These are phyloP conservation scores for Austroboletus festivus DNA, from an alignment of 768 basidiomycete species.

Conservation along the genomic window DNA sequence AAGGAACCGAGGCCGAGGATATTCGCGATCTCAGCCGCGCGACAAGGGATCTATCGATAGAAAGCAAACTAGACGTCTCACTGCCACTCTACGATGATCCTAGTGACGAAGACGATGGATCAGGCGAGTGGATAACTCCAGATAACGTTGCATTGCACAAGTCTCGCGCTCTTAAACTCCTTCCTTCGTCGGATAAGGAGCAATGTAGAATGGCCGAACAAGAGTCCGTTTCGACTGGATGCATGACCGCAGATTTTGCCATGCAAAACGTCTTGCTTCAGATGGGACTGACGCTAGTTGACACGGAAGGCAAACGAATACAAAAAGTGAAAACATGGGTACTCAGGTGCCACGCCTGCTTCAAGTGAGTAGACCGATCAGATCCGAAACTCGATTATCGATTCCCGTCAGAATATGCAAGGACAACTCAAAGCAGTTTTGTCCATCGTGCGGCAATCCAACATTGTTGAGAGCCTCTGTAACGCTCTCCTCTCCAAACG, in stretches of 20 bases:
- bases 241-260: slow-evolving; percentile 98
- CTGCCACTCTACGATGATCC: slow-evolving; percentile 68
- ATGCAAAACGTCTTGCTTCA: slow-evolving; percentile 98
- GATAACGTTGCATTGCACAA: slow-evolving; percentile 82
- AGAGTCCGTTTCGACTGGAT: slow-evolving; percentile 62
- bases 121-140: slow-evolving; percentile 97
- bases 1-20: background rate
- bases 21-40: slow-evolving; percentile 11
- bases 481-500: slow-evolving; percentile 68
- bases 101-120: slow-evolving; percentile 73
- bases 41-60: slow-evolving; percentile 12
- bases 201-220: slow-evolving; percentile 36
- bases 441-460: slow-evolving; percentile 94
- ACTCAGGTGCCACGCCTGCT: slow-evolving; percentile 95
- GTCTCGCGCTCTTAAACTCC: slow-evolving; percentile 78
- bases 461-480: slow-evolving; percentile 90
- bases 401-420: slow-evolving; percentile 76
- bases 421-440: slow-evolving; percentile 92
- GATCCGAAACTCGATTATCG: background rate
- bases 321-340: slow-evolving; percentile 94
- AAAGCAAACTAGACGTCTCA: slow-evolving; percentile 23
- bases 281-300: slow-evolving; percentile 88
- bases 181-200: slow-evolving; percentile 53
- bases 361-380: slow-evolving; percentile 68
- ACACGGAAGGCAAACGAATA: slow-evolving; percentile 87